These are phyloP conservation scores for Seminavis robusta DNA, from an alignment of 108 stramenopile species.

Conservation along the genomic window DNA sequence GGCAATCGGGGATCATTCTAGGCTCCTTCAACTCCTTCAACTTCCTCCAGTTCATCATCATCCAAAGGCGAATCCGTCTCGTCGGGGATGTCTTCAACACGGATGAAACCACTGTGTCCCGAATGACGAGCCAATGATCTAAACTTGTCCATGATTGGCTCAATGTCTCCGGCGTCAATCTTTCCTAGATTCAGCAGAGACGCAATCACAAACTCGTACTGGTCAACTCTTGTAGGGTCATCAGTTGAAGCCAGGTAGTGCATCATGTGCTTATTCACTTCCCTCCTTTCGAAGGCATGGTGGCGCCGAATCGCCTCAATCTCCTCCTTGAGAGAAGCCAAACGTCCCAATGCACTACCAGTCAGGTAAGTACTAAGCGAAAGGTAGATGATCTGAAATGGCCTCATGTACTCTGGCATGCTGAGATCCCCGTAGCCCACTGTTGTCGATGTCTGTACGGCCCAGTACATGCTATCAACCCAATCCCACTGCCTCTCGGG, in stretches of 20 bases:
- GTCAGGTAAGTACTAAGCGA: slow-evolving; percentile 41
- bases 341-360: slow-evolving; percentile 31
- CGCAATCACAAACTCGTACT: slow-evolving; percentile 54
- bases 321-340: slow-evolving; percentile 23
- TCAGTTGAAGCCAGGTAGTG: slow-evolving; percentile 22
- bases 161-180: slow-evolving; percentile 31
- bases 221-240: slow-evolving; percentile 30
- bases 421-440: slow-evolving; percentile 40
- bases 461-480: slow-evolving; percentile 59
- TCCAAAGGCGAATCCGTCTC: too few relatives aligned
- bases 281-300: slow-evolving; percentile 48
- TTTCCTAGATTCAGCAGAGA: slow-evolving; percentile 46
- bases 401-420: slow-evolving; percentile 34
- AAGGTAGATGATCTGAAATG: slow-evolving; percentile 45
- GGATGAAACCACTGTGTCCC: too few relatives aligned
- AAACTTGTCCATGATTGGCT: slow-evolving; percentile 56
- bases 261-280: slow-evolving; percentile 27
- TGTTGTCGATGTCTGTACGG: slow-evolving; percentile 34
- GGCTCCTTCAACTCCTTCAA: too few relatives aligned
- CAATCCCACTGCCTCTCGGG: too few relatives aligned
- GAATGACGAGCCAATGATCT: slow-evolving; percentile 39
- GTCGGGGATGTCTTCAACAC: too few relatives aligned
- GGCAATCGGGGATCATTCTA: too few relatives aligned
- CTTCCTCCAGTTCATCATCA: too few relatives aligned
- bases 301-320: slow-evolving; percentile 22